Evolutionary conservation across 176 grass and related monocot genomes (phyloP).

Genomic region (Tuctoria greenei): DNA sequence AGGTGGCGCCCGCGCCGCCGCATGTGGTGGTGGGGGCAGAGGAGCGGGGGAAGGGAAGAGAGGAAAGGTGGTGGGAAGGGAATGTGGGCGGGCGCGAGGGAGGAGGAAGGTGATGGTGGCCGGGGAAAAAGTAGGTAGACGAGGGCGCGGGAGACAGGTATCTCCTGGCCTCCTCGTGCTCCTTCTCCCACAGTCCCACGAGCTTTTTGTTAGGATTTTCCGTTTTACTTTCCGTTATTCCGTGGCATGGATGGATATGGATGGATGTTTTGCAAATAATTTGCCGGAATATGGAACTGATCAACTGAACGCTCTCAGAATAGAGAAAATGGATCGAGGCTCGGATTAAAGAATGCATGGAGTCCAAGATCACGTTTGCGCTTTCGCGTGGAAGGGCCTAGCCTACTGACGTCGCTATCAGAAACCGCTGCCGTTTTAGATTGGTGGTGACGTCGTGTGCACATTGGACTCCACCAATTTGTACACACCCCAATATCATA

Average conservation of each 20-base stretch:
- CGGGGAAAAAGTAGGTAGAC: background rate
- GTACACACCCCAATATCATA: too few relatives aligned
- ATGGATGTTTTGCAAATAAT: background rate
- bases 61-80: conserved; percentile 38
- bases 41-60: too few relatives aligned
- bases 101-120: background rate
- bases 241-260: background rate
- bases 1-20: background rate
- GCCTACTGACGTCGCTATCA: too few relatives aligned
- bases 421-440: too few relatives aligned
- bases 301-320: too few relatives aligned
- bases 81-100: conserved; percentile 14
- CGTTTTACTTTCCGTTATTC: background rate
- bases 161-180: conserved; percentile 21
- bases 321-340: too few relatives aligned
- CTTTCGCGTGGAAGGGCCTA: too few relatives aligned
- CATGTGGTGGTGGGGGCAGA: background rate
- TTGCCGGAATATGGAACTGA: too few relatives aligned
- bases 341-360: too few relatives aligned
- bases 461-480: too few relatives aligned
- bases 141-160: background rate
- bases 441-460: too few relatives aligned
- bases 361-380: too few relatives aligned
- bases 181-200: background rate
- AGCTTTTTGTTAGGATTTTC: background rate